Percentiles rank a stretch among this genome's conserved stretches.
phyloP scores from a whole-genome alignment of 257 asterid genomes.

The Henckelia pumila region DNA sequence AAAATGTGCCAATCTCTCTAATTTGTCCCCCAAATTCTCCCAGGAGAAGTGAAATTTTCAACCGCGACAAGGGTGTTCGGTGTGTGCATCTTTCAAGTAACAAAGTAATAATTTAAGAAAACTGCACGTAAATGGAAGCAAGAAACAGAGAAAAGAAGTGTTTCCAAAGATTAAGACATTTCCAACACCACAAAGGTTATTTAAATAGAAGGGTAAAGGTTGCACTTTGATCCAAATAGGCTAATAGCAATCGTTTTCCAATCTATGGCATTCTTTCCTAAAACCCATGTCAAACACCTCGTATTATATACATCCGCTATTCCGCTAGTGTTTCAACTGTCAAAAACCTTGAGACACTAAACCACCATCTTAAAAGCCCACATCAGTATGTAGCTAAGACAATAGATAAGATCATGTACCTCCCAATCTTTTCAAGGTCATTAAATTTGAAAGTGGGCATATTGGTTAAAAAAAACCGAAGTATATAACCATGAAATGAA shows the following conservation, averaged over 20 bases:
- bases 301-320: not conserved
- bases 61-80: conserved; percentile 14
- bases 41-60: conserved; percentile 4
- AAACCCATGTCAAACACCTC: conserved; percentile 13
- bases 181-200: conserved; percentile 3
- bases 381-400: not conserved
- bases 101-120: conserved; percentile 11
- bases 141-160: not conserved
- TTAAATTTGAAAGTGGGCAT: not conserved
- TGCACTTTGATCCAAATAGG: conserved; percentile 12
- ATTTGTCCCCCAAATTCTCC: conserved; percentile 2
- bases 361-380: not conserved
- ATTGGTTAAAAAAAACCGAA: not conserved
- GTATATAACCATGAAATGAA: conserved; percentile 14
- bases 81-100: conserved; percentile 19
- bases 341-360: not conserved
- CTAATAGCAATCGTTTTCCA: not conserved
- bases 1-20: conserved; percentile 16
- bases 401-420: too few species aligned
- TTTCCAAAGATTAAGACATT: conserved; percentile 11
- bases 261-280: conserved; percentile 2
- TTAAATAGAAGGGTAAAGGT: conserved; percentile 2
- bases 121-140: not conserved
- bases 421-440: not conserved
- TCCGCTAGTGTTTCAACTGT: not conserved